phyloP scores from a whole-genome alignment of 164 flowering plant species.

The Umbilicus rupestris region DNA sequence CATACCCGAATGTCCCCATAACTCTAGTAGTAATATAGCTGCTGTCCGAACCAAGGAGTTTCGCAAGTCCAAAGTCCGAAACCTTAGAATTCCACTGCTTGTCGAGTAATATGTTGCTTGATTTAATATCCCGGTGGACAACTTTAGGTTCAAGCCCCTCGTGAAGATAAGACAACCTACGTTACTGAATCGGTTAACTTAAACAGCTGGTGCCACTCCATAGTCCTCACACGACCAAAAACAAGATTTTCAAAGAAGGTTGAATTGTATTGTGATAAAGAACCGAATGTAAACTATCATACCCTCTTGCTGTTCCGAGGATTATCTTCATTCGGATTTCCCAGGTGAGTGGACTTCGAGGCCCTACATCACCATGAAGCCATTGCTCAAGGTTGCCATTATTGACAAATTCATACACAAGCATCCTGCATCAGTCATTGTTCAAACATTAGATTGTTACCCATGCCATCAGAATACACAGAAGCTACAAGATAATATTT shows the following conservation, averaged over 20 bases:
- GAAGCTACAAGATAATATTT: neutral
- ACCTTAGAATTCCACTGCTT: conserved; percentile 67
- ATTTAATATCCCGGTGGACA: conserved; percentile 69
- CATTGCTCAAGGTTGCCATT: conserved; percentile 73
- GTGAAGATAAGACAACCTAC: conserved; percentile 61
- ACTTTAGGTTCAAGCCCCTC: conserved; percentile 84
- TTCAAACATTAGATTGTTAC: neutral
- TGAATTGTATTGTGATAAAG: neutral
- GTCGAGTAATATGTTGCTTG: conserved; percentile 68
- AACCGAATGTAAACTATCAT: conserved; percentile 8
- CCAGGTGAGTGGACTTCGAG: conserved; percentile 69
- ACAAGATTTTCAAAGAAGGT: neutral
- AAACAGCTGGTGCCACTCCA: neutral
- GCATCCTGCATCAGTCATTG: conserved; percentile 41
- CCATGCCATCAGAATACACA: neutral
- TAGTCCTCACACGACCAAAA: neutral
- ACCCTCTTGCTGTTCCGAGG: conserved; percentile 76
- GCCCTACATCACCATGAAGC: conserved; percentile 76
- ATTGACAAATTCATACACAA: conserved; percentile 65
- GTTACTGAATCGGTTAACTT: conserved; percentile 1
- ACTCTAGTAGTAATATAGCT: conserved; percentile 62
- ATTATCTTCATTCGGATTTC: conserved; percentile 60
- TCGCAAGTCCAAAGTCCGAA: conserved; percentile 77
- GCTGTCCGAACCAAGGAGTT: conserved; percentile 45
- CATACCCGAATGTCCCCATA: conserved; percentile 73